Percentiles rank a stretch among this genome's conserved stretches.
These are phyloP conservation scores for Candolleomyces eurysporus DNA, from an alignment of 768 basidiomycete species.

Conservation along the genomic window DNA sequence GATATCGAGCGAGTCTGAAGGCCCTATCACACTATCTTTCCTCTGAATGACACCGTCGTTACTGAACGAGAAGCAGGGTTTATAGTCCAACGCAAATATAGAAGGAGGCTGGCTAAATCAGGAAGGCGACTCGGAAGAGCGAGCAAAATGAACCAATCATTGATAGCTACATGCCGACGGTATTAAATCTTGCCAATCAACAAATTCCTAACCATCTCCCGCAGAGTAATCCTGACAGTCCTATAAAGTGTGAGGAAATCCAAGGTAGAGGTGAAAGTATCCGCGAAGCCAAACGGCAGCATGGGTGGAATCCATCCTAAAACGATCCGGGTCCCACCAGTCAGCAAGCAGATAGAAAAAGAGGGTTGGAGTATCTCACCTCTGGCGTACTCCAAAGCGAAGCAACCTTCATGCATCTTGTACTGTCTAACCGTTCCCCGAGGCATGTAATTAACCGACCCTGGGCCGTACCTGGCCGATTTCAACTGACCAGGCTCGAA, in stretches of 20 bases:
- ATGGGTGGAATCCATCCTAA: slow-evolving; percentile 96
- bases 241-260: slow-evolving; percentile 81
- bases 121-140: no score
- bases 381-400: slow-evolving; percentile 91
- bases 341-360: background rate
- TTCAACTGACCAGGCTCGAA: slow-evolving; percentile 78
- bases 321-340: no score
- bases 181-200: slow-evolving; percentile 81
- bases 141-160: no score
- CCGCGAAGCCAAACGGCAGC: slow-evolving; percentile 92
- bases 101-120: no score
- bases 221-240: slow-evolving; percentile 71
- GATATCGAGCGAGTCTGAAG: no score
- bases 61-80: no score
- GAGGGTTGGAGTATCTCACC: slow-evolving; percentile 47
- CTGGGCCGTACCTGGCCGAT: slow-evolving; percentile 83
- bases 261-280: slow-evolving; percentile 83
- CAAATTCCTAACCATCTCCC: slow-evolving; percentile 83
- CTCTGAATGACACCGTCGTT: no score
- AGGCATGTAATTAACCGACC: slow-evolving; percentile 80
- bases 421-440: slow-evolving; percentile 92
- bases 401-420: slow-evolving; percentile 96
- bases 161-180: no score
- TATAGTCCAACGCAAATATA: no score
- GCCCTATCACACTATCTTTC: no score